Conservation (phyloP, 139 green algal species). For the Yamagishiella unicocca region DNA sequence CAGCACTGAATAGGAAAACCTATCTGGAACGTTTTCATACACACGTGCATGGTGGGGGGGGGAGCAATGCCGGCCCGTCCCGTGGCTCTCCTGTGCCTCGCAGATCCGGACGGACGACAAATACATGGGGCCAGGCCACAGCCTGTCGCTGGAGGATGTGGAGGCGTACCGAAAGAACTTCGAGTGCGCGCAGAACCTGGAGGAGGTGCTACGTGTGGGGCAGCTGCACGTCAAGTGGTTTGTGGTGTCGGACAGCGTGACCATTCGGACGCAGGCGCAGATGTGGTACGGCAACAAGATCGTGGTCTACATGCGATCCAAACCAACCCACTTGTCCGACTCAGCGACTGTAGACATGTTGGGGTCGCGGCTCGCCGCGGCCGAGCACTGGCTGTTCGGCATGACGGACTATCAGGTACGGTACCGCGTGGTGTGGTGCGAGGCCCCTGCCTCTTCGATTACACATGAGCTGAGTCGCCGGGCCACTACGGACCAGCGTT, state of each 20-base stretch:
- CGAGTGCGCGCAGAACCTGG: neutral
- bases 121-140: neutral
- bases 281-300: neutral
- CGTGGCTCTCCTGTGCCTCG: neutral
- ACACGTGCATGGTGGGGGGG: too few species aligned
- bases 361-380: neutral
- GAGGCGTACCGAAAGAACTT: neutral
- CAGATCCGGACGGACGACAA: constrained; percentile 18
- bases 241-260: neutral
- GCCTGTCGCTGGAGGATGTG: neutral
- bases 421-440: neutral
- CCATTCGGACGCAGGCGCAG: neutral
- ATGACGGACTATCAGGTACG: constrained; percentile 14
- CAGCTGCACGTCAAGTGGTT: neutral
- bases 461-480: too few species aligned
- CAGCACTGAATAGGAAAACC: too few species aligned
- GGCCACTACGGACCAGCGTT: too few species aligned
- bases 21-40: too few species aligned
- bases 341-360: neutral
- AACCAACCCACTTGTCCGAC: neutral
- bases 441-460: neutral
- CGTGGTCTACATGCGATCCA: neutral
- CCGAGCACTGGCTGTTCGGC: constrained; percentile 24
- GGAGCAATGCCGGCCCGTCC: neutral
- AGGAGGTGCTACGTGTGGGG: neutral